Conservation (phyloP, 352 stramenopile species). For the Pythium volutum region DNA sequence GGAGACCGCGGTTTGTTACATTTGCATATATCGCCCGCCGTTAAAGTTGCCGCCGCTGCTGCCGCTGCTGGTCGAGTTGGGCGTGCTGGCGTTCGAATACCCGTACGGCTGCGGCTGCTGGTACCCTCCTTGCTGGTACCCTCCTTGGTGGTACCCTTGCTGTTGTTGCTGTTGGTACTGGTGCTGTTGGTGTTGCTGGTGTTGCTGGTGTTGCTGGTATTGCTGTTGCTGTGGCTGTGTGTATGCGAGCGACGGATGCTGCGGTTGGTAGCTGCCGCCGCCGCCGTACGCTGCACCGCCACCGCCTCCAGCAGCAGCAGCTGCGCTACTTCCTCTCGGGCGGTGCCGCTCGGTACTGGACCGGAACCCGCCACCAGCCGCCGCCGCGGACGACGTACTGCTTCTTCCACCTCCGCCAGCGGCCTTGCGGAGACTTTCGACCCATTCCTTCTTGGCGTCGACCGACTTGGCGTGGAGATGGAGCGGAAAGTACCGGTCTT, state of each 20-base stretch:
- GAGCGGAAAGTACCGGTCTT: slow-evolving; percentile 80
- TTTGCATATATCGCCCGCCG: slow-evolving; percentile 35
- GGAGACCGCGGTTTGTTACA: too few relatives aligned
- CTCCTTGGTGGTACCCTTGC: slow-evolving; percentile 6
- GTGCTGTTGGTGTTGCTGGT: slow-evolving; percentile 3
- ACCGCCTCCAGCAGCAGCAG: background rate
- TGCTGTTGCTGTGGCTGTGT: slow-evolving; percentile 15
- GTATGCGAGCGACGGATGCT: slow-evolving; percentile 11
- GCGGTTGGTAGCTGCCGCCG: slow-evolving; percentile 7
- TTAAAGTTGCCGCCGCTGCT: slow-evolving; percentile 13
- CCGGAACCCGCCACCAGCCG: background rate
- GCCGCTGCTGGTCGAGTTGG: slow-evolving; percentile 6
- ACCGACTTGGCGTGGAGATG: slow-evolving; percentile 79
- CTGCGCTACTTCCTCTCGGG: background rate
- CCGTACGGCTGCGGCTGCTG: slow-evolving; percentile 2
- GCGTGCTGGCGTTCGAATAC: slow-evolving; percentile 3
- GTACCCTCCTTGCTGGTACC: slow-evolving; percentile 1
- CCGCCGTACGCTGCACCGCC: slow-evolving; percentile 1
- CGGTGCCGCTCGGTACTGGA: background rate
- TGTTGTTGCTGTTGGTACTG: slow-evolving; percentile 11
- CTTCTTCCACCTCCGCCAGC: slow-evolving; percentile 15
- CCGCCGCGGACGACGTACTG: background rate
- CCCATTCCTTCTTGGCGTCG: slow-evolving; percentile 78
- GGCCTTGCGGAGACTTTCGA: slow-evolving; percentile 65
- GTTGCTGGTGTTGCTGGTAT: background rate